Evolutionary conservation across 352 stramenopile genomes (phyloP), one percentile per base, ranked within the genome.

Genomic region (Phytophthora constricta): DNA sequence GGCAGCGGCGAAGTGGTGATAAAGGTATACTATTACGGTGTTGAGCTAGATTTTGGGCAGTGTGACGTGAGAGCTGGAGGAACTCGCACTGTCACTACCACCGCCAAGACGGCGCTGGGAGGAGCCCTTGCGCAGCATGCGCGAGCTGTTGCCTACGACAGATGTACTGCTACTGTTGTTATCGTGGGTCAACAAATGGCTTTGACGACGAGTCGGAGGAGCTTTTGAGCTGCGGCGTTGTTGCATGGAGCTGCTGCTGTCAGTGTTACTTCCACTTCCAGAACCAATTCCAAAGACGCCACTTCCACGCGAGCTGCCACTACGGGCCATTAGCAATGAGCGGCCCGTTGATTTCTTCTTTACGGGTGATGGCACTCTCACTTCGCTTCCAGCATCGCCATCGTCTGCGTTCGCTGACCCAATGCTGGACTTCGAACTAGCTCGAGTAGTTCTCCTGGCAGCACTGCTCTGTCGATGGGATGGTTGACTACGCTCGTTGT

Each of bases 301-400:
- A 45, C 50, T 70, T 4, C 66, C 73, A n/a, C 83, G 74, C 37
- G 68, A 79, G 62, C 80, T 91, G 4, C 51, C 47, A 0, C 64
- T 56, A 20, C 80, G 82, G 3, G 31, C 27, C 20, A 90, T 58
- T 60, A 79, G 20, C 51, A 41, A 2, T 5, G 54, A 22, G 33
- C 68, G 52, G 31, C 62, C 59, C 1, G 77, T 72, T 27, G 67
- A 77, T 43, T 74, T 86, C 65, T 90, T 90, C 48, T 90, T 92
- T 51, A 76, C 70, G 4, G 82, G 77, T 9, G 80, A 86, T 14
- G 82, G 53, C 20, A 68, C 66, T 17, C 85, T 63, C 10, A 76
- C 77, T 59, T 91, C 84, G 19, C 79, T 75, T 0, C 46, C 59
- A 25, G 72, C 68, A 1, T 68, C 72, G 1, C 58, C 72, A 2